A percentile compares a stretch with the other conserved stretches of the same genome.
Conservation (phyloP, 2,329 filamentous ascomycete genomes). For the Alternaria solani region DNA sequence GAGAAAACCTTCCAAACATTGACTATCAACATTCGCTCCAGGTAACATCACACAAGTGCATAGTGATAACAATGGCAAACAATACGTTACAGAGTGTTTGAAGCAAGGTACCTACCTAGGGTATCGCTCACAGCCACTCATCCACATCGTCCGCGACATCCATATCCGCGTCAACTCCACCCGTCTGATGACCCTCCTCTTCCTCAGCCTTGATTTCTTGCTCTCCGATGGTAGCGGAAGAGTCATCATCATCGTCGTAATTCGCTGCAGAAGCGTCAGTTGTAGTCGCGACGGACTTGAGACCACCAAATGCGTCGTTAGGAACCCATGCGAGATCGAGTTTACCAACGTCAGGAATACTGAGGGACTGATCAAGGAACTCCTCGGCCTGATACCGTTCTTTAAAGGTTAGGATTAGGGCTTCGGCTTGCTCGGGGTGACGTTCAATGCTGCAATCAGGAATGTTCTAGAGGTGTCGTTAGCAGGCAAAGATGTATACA, state of each 20-base stretch:
- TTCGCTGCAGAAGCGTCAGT: background rate
- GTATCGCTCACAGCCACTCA: constrained; percentile 33
- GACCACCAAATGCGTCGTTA: constrained; percentile 34
- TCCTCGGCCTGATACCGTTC: constrained; percentile 71
- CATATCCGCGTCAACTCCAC: constrained; percentile 34
- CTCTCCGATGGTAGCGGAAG: constrained; percentile 22
- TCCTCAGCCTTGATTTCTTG: constrained; percentile 12
- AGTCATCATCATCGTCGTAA: constrained; percentile 22
- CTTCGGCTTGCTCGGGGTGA: constrained; percentile 50
- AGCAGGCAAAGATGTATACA: background rate
- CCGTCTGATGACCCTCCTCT: constrained; percentile 13
- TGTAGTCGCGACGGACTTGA: constrained; percentile 14
- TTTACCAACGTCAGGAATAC: constrained; percentile 69
- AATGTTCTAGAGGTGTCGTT: constrained; percentile 31
- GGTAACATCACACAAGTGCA: constrained; percentile 4
- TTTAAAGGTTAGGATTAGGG: constrained; percentile 53
- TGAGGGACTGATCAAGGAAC: constrained; percentile 63
- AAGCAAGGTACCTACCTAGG: background rate
- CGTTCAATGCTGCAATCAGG: constrained; percentile 51
- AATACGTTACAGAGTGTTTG: background rate
- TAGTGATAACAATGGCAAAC: background rate
- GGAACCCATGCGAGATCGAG: constrained; percentile 73
- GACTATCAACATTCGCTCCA: background rate
- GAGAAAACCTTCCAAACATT: background rate
- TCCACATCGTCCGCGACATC: constrained; percentile 49